Evolutionary conservation across 179 eudicot genomes (phyloP), one percentile per base, ranked within the genome.

Genomic region (Gypsophila paniculata): DNA sequence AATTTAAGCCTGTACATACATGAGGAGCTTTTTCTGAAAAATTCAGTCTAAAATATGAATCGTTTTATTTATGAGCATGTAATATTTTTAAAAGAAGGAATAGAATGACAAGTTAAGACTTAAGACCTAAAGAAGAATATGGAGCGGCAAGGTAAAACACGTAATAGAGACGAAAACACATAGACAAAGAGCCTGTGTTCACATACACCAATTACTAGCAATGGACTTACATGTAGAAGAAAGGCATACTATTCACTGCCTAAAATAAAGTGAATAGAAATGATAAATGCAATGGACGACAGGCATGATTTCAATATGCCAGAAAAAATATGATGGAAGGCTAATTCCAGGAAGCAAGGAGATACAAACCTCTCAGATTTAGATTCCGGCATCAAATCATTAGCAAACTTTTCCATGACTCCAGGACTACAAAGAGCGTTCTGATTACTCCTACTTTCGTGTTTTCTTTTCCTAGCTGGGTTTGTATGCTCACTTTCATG

Each of bases 391-490:
- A n/a, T n/a, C n/a, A 74, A 36, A 53, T 19, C 63, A 57, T 74
- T 61, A 32, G 66, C 48, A 73, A 72, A 75, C 51, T 55, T 65
- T 68, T 68, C 77, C 73, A 61, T 44, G 74, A 17, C 78, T 60
- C 62, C 72, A 49, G 77, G 61, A 46, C 73, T 62, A 69, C 55
- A 73, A 10, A 54, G 80, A 62, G 54, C 51, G 68, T 77, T 74
- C 34, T 59, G 74, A 71, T 68, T 76, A 46, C 36, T 76, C 57
- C 39, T 77, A 21, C 22, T 63, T 5, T 75, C 77, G 59, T 79
- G 75, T 53, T 73, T 73, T 57, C 82, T 78, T 82, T 77, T 73
- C 82, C 78, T 84, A 65, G 66, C 69, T 59, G 26, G 59, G n/a
- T 39, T 72, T 71, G 38, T 58, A 64, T 51, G 70, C 12, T 65